Evolutionary conservation across 176 grass and related monocot species (phyloP), one percentile per base, ranked within the genome.

Genomic region (Oryza officinalis): DNA sequence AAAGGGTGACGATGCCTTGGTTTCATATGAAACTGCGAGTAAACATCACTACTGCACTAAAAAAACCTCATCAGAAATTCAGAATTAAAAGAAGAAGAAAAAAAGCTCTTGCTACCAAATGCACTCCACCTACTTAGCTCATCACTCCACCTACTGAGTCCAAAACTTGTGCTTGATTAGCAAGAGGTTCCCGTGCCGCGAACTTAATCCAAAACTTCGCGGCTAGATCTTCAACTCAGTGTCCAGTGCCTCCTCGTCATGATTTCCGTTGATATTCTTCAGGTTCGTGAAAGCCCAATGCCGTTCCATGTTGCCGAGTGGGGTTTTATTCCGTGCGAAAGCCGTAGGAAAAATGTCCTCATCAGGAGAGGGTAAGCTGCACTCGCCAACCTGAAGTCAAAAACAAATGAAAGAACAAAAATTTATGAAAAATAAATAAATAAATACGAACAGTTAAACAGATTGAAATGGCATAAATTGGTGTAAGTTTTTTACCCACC

Each of bases 151-250:
- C 73, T 26, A 63, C 45, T 73, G 74, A 69, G 70, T 64, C 71
- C 47, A 77, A 65, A 27, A 69, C 65, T 79, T 30, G 49, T 61
- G 37, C 15, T 64, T 32, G 65, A 72, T 49, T 27, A 50, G 37
- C 35, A 69, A n/a, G 18, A 30, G 67, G 49, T 65, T 84, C 22
- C 15, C 15, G 65, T 76, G 27, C 22, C 22, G 57, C 69, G 33
- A 69, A 4, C 26, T 32, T 44, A 81, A 78, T 50, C 35, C 66
- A 67, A 50, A 33, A 40, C 37, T 76, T 17, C 32, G 10, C 13
- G 33, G 33, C 78, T 88, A 92, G 45, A 90, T 95, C 83, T 66
- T 89, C 47, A 95, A 66, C 27, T 80, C 79, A 23, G 93, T 92
- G 71, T 79, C 72, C 25, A 80, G 69, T 10, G 75, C 65, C 46